Percentiles rank a stretch among this genome's conserved stretches.
These are phyloP conservation scores for Solioccasus polychromus DNA, from an alignment of 768 basidiomycete genomes.

Conservation along the genomic window DNA sequence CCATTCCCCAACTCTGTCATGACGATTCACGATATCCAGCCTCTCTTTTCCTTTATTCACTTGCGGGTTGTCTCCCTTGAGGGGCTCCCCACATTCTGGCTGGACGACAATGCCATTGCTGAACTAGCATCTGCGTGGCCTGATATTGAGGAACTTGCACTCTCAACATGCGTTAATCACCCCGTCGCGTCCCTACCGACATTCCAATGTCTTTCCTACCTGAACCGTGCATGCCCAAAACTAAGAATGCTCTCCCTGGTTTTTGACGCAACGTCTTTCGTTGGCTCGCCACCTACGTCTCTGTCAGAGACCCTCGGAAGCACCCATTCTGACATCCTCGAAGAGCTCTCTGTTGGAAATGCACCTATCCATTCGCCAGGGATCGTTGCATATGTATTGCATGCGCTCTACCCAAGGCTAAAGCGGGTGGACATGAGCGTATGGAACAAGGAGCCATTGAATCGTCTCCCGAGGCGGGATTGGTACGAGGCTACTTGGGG, in stretches of 20 bases:
- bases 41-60: constrained; percentile 12
- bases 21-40: constrained; percentile 12
- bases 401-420: constrained; percentile 17
- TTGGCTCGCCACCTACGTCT: not conserved
- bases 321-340: constrained; percentile 2
- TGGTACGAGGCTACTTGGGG: constrained; percentile 17
- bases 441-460: constrained; percentile 15
- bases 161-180: constrained; percentile 17
- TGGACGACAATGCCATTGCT: constrained; percentile 15
- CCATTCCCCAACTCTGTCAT: not conserved
- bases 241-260: constrained; percentile 22
- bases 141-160: constrained; percentile 15
- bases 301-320: not conserved
- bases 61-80: constrained; percentile 17
- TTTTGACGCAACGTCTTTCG: constrained; percentile 14
- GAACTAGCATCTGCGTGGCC: constrained; percentile 21
- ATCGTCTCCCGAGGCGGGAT: constrained; percentile 6
- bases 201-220: constrained; percentile 10
- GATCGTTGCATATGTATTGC: constrained; percentile 10
- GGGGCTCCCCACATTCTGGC: constrained; percentile 11
- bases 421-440: constrained; percentile 18
- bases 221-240: constrained; percentile 11
- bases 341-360: constrained; percentile 20
- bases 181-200: constrained; percentile 20
- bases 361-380: constrained; percentile 12